Conservation (phyloP, 148 eudicot species). For the Silene latifolia region DNA sequence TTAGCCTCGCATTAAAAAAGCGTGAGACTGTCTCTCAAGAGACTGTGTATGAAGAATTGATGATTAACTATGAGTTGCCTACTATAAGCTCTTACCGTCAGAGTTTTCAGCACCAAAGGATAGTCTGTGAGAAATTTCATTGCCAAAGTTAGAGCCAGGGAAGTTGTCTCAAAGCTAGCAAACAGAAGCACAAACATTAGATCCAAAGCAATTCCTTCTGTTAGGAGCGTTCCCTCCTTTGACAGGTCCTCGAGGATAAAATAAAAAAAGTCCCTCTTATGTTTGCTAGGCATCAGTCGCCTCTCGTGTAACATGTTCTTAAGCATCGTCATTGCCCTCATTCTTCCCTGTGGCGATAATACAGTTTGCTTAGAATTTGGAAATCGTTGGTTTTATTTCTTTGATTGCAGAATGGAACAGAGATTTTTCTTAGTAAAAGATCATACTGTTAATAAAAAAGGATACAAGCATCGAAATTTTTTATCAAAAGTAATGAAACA, state of each 20-base stretch:
- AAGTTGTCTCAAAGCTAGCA: conserved; percentile 93
- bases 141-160: conserved; percentile 76
- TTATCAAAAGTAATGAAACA: no score
- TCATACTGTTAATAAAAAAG: no score
- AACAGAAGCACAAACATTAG: conserved; percentile 89
- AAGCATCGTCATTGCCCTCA: conserved; percentile 79
- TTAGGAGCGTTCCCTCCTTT: conserved; percentile 56
- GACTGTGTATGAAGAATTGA: neutral
- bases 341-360: conserved; percentile 76
- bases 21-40: no score
- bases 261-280: conserved; percentile 67
- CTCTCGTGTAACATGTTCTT: conserved; percentile 73
- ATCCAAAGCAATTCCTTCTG: conserved; percentile 82
- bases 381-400: neutral
- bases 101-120: conserved; percentile 56
- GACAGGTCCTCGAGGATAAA: conserved; percentile 69
- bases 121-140: conserved; percentile 57
- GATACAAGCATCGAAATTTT: no score
- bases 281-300: conserved; percentile 50
- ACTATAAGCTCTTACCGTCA: conserved; percentile 59
- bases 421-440: no score
- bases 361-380: neutral
- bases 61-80: neutral
- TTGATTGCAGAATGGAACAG: neutral
- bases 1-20: no score